A percentile compares a stretch with the other conserved stretches of the same genome.
phyloP scores from a whole-genome alignment of 164 flowering plant genomes.

The Piper betle region DNA sequence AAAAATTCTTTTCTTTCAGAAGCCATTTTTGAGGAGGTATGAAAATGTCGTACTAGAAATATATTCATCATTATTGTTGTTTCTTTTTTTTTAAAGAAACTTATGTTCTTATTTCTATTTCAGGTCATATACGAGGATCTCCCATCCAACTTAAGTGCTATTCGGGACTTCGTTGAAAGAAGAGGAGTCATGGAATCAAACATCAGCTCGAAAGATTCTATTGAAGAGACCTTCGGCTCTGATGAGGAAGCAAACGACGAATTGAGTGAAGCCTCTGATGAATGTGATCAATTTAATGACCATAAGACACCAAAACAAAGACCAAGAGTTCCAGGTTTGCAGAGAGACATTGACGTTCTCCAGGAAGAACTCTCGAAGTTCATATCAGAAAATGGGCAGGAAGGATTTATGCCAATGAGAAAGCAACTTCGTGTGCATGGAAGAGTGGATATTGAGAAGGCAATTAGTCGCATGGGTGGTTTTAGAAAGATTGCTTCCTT shows the following conservation, averaged over 20 bases:
- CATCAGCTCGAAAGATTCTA: slow-evolving; percentile 11
- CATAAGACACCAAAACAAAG: slow-evolving; percentile 26
- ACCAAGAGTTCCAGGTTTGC: slow-evolving; percentile 83
- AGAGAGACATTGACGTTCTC: slow-evolving; percentile 67
- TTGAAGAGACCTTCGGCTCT: slow-evolving; percentile 15
- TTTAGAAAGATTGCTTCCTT: slow-evolving; percentile 67
- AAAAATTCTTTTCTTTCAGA: slow-evolving; percentile 78
- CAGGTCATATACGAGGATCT: slow-evolving; percentile 97
- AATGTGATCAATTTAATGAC: slow-evolving; percentile 6
- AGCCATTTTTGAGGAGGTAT: slow-evolving; percentile 96
- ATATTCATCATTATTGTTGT: background rate
- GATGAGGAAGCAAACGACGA: slow-evolving; percentile 6
- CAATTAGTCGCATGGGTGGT: slow-evolving; percentile 61
- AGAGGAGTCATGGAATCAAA: slow-evolving; percentile 17
- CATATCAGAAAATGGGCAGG: slow-evolving; percentile 58
- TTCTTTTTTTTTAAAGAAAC: background rate
- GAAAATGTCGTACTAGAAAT: background rate
- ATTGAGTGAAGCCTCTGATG: slow-evolving; percentile 3
- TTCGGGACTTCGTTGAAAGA: slow-evolving; percentile 73
- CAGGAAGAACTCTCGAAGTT: slow-evolving; percentile 61
- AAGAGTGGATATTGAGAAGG: slow-evolving; percentile 69
- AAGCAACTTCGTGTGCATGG: slow-evolving; percentile 82
- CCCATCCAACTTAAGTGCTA: slow-evolving; percentile 90
- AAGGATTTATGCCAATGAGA: slow-evolving; percentile 99
- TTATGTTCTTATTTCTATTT: slow-evolving; percentile 1